phyloP scores from a whole-genome alignment of 2,329 filamentous ascomycete genomes.

The Aspergillus luchuensis region DNA sequence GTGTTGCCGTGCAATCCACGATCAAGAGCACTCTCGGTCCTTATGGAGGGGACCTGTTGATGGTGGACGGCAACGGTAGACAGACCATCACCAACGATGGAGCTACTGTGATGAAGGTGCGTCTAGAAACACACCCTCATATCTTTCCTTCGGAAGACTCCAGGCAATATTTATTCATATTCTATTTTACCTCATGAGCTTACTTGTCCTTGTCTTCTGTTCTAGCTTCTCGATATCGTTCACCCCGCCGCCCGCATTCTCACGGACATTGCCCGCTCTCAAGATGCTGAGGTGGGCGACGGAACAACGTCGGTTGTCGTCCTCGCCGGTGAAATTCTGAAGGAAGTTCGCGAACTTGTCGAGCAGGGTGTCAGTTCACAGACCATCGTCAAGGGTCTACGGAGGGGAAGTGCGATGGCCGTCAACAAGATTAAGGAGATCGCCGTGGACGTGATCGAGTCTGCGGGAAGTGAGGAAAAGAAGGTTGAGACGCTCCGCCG shows the following conservation, averaged over 20 bases:
- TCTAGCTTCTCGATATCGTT: slow-evolving; percentile 91
- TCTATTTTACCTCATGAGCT: too few relatives aligned
- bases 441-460: slow-evolving; percentile 67
- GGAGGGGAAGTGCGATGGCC: slow-evolving; percentile 83
- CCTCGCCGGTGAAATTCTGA: slow-evolving; percentile 93
- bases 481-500: slow-evolving; percentile 85
- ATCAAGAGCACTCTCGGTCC: slow-evolving; percentile 95
- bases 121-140: slow-evolving; percentile 18
- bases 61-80: slow-evolving; percentile 92
- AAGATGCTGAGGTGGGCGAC: slow-evolving; percentile 98
- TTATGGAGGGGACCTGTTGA: slow-evolving; percentile 92
- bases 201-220: slow-evolving; percentile 15
- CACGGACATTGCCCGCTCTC: slow-evolving; percentile 95
- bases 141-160: neutral
- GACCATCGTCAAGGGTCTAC: slow-evolving; percentile 93
- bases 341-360: slow-evolving; percentile 93
- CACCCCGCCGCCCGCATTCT: slow-evolving; percentile 96
- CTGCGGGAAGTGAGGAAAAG: slow-evolving; percentile 78
- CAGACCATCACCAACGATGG: slow-evolving; percentile 99
- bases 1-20: slow-evolving; percentile 89
- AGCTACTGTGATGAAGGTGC: slow-evolving; percentile 97
- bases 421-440: slow-evolving; percentile 99
- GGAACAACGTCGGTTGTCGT: slow-evolving; percentile 98
- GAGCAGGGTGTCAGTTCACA: slow-evolving; percentile 97
- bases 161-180: neutral